Conservation (phyloP, 2,329 filamentous ascomycete genomes). For the Xylariaceae sp. region DNA sequence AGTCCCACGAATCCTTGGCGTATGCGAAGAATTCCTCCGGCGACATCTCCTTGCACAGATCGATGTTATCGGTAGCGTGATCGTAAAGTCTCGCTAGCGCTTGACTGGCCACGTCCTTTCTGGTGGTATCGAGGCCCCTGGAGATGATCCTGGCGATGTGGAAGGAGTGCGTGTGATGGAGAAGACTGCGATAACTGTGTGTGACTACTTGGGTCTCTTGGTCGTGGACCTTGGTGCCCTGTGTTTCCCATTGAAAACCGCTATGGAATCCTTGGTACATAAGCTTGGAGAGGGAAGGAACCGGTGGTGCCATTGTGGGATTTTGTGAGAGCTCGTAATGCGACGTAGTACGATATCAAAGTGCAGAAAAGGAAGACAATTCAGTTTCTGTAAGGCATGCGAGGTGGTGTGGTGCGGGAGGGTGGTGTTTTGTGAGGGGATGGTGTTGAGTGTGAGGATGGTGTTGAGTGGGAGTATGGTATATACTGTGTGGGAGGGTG, state of each 20-base stretch:
- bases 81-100: slow-evolving; percentile 16
- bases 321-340: background rate
- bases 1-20: slow-evolving; percentile 14
- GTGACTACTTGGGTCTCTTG: background rate
- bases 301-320: background rate
- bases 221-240: background rate
- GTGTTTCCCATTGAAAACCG: background rate
- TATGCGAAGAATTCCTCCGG: slow-evolving; percentile 17
- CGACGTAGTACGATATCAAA: background rate
- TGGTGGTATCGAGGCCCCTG: slow-evolving; percentile 1
- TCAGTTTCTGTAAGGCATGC: background rate
- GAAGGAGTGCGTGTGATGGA: slow-evolving; percentile 11
- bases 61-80: slow-evolving; percentile 11
- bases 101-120: background rate
- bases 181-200: slow-evolving; percentile 5
- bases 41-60: slow-evolving; percentile 6
- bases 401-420: background rate
- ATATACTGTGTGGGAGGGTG: no score
- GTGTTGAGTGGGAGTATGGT: background rate
- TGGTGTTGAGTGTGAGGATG: background rate
- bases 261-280: background rate
- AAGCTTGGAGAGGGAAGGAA: background rate
- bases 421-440: background rate
- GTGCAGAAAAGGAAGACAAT: background rate
- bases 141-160: slow-evolving; percentile 10